A percentile compares a stretch with the other conserved stretches of the same genome.
Evolutionary conservation across 768 basidiomycete genomes (phyloP).

Genomic region (Trametes sanguinea): DNA sequence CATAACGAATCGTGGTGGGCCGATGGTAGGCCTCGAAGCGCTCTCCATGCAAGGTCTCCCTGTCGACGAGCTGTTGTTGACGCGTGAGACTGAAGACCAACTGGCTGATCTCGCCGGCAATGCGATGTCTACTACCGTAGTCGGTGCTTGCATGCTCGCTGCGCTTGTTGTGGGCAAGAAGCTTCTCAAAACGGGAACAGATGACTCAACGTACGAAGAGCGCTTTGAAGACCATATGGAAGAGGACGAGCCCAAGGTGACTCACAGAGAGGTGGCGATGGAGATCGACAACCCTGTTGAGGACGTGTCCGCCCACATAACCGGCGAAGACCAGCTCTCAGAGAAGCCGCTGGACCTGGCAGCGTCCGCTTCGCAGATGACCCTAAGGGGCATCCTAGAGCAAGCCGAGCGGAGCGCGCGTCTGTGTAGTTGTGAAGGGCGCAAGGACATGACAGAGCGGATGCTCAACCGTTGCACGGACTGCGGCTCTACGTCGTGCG

Average conservation of each 20-base stretch:
- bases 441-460: slow-evolving; percentile 69
- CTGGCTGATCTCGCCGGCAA: slow-evolving; percentile 94
- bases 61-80: slow-evolving; percentile 86
- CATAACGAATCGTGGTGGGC: slow-evolving; percentile 93
- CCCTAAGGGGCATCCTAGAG: slow-evolving; percentile 58
- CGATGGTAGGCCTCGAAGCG: slow-evolving; percentile 92
- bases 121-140: slow-evolving; percentile 97
- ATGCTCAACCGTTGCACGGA: slow-evolving; percentile 69
- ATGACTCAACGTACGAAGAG: slow-evolving; percentile 67
- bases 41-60: slow-evolving; percentile 94
- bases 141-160: slow-evolving; percentile 85
- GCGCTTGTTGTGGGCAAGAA: slow-evolving; percentile 70
- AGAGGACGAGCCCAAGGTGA: slow-evolving; percentile 36
- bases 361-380: slow-evolving; percentile 46
- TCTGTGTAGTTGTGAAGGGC: slow-evolving; percentile 91
- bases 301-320: slow-evolving; percentile 54
- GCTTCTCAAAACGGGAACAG: slow-evolving; percentile 67
- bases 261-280: slow-evolving; percentile 53
- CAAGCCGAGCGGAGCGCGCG: slow-evolving; percentile 72
- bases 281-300: slow-evolving; percentile 26
- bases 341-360: slow-evolving; percentile 71
- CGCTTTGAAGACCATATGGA: slow-evolving; percentile 43
- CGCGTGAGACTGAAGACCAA: slow-evolving; percentile 91
- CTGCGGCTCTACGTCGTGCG: slow-evolving; percentile 79
- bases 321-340: slow-evolving; percentile 70